Evolutionary conservation across 2,329 filamentous ascomycete genomes (phyloP).

Genomic region (Neonectria sp.): DNA sequence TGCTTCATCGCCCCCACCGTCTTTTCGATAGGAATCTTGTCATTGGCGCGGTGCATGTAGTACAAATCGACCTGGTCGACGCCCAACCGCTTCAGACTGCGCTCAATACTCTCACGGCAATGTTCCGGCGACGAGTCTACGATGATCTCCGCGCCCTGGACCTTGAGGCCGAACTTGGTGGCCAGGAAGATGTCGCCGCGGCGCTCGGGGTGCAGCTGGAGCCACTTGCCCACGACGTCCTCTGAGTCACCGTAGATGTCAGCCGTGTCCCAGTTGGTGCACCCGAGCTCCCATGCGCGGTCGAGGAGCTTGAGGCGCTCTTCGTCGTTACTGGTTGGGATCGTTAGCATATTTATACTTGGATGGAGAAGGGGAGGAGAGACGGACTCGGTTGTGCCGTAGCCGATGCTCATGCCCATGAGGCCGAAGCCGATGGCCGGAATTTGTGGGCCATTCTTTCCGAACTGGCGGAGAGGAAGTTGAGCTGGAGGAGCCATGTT

Average conservation of each 20-base stretch:
- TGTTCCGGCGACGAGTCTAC: conserved; percentile 50
- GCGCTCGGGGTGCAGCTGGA: conserved; percentile 63
- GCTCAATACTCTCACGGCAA: conserved; percentile 44
- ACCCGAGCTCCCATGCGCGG: conserved; percentile 64
- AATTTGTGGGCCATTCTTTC: conserved; percentile 66
- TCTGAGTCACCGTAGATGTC: conserved; percentile 65
- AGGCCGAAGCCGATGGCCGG: conserved; percentile 66
- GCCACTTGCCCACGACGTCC: conserved; percentile 65
- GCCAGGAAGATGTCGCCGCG: conserved; percentile 66
- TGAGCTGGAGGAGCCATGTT: conserved; percentile 38
- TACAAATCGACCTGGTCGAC: conserved; percentile 70
- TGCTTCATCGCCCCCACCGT: conserved; percentile 65
- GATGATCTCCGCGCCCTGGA: conserved; percentile 26
- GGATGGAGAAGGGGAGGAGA: background rate
- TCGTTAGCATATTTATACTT: background rate
- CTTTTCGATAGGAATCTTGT: conserved; percentile 62
- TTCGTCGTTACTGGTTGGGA: conserved; percentile 58
- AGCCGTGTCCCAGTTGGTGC: conserved; percentile 67
- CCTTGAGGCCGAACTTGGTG: conserved; percentile 55
- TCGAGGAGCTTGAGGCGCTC: conserved; percentile 68
- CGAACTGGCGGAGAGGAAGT: conserved; percentile 54
- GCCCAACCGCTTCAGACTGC: conserved; percentile 62
- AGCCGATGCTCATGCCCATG: conserved; percentile 63
- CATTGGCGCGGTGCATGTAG: conserved; percentile 67
- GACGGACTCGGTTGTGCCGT: conserved; percentile 50